A percentile compares a stretch with the other conserved stretches of the same genome.
phyloP scores from a whole-genome alignment of 1,139 yeast genomes.

The Candida frijolesensis region DNA sequence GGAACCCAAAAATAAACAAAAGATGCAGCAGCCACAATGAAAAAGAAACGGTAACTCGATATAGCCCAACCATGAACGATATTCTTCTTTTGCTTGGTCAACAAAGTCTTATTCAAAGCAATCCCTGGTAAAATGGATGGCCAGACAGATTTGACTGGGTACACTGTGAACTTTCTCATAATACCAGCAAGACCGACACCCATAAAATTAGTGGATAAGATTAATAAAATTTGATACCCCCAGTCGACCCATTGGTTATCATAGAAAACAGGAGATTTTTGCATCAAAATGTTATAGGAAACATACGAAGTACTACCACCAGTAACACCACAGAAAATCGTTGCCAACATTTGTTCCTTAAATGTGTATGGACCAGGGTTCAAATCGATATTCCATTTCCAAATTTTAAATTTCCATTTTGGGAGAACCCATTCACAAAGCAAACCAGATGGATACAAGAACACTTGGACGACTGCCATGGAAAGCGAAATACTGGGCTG shows the following conservation, averaged over 20 bases:
- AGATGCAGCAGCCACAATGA: slow-evolving; percentile 22
- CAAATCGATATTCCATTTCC: slow-evolving; percentile 17
- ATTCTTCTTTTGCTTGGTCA: slow-evolving; percentile 43
- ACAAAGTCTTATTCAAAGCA: slow-evolving; percentile 58
- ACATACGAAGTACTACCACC: slow-evolving; percentile 24
- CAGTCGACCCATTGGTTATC: slow-evolving; percentile 45
- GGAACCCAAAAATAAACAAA: slow-evolving; percentile 41
- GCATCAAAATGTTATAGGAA: slow-evolving; percentile 22
- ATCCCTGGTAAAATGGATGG: slow-evolving; percentile 57
- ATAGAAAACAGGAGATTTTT: slow-evolving; percentile 39
- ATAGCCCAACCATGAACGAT: slow-evolving; percentile 40
- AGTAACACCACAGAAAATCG: slow-evolving; percentile 15
- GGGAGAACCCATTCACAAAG: slow-evolving; percentile 26
- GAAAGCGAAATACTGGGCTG: slow-evolving; percentile 50
- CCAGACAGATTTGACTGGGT: slow-evolving; percentile 60
- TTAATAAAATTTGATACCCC: slow-evolving; percentile 54
- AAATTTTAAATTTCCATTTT: slow-evolving; percentile 15
- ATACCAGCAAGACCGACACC: slow-evolving; percentile 70
- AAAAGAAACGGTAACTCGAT: slow-evolving; percentile 34
- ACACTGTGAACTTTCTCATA: slow-evolving; percentile 55
- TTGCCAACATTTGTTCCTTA: slow-evolving; percentile 32
- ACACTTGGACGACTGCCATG: slow-evolving; percentile 34
- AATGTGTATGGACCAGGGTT: slow-evolving; percentile 33
- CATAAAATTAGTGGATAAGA: slow-evolving; percentile 56
- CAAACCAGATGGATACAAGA: slow-evolving; percentile 27